Conservation (phyloP, 306 rosid genomes). For the Hylodesmum podocarpum region DNA sequence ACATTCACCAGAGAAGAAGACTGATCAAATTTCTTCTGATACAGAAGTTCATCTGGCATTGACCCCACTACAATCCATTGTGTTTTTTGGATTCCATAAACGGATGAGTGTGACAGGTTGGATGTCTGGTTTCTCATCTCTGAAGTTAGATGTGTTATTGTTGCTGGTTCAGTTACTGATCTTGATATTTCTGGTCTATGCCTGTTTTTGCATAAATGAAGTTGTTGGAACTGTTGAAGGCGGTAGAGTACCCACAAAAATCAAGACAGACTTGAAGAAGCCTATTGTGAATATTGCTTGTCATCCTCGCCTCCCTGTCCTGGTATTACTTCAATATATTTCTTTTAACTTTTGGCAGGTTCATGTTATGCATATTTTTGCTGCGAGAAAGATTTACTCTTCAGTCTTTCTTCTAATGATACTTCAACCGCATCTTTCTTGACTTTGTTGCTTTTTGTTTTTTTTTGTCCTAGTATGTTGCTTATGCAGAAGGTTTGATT, state of each 20-base stretch:
- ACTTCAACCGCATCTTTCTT: slow-evolving; percentile 16
- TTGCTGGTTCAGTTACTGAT: slow-evolving; percentile 14
- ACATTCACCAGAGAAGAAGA: slow-evolving; percentile 94
- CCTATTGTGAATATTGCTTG: slow-evolving; percentile 97
- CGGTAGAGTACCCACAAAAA: slow-evolving; percentile 91
- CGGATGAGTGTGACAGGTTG: slow-evolving; percentile 98
- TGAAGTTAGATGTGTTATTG: not conserved
- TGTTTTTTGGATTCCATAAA: slow-evolving; percentile 87
- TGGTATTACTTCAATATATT: slow-evolving; percentile 46
- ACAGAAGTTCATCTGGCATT: slow-evolving; percentile 94
- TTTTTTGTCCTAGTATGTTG: slow-evolving; percentile 74
- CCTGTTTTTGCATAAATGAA: slow-evolving; percentile 47
- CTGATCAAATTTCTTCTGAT: slow-evolving; percentile 75
- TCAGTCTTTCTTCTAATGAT: slow-evolving; percentile 12
- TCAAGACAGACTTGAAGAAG: slow-evolving; percentile 95
- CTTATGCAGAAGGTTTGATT: slow-evolving; percentile 93
- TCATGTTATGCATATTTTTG: slow-evolving; percentile 21
- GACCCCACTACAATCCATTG: slow-evolving; percentile 86
- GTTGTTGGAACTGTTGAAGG: slow-evolving; percentile 99
- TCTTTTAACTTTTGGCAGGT: slow-evolving; percentile 1
- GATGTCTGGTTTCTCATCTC: slow-evolving; percentile 19
- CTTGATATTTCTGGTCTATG: slow-evolving; percentile 8
- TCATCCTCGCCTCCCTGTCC: slow-evolving; percentile 95
- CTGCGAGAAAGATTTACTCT: slow-evolving; percentile 7
- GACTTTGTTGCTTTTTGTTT: slow-evolving; percentile 31